Evolutionary conservation across 768 basidiomycete genomes (phyloP).

Genomic region (Paxillus rubicundulus): DNA sequence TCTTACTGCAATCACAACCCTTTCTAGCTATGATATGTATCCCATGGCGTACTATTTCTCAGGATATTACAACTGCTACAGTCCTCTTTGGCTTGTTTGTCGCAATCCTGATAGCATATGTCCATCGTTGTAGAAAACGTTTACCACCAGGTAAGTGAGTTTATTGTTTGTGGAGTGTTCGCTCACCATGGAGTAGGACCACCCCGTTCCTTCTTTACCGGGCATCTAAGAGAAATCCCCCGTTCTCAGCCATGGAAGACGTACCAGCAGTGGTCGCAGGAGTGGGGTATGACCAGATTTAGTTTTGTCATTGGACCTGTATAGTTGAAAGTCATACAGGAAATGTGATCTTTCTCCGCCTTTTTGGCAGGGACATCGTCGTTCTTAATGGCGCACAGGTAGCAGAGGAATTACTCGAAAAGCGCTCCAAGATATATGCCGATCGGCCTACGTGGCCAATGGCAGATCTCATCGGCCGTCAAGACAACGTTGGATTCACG

Average conservation of each 20-base stretch:
- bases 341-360: slow-evolving; percentile 42
- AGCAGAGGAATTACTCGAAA: slow-evolving; percentile 44
- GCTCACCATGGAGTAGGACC: too few species aligned
- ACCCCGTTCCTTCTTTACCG: neutral
- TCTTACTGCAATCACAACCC: too few species aligned
- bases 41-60: too few species aligned
- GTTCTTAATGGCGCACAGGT: slow-evolving; percentile 43
- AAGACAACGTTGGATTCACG: slow-evolving; percentile 36
- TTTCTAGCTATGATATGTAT: too few species aligned
- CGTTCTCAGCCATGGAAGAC: slow-evolving; percentile 5
- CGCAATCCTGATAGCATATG: too few species aligned
- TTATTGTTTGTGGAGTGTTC: too few species aligned
- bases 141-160: slow-evolving; percentile 3
- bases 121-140: too few species aligned
- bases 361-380: slow-evolving; percentile 42
- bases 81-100: too few species aligned
- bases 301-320: too few species aligned
- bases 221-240: neutral
- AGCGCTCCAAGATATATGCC: slow-evolving; percentile 44
- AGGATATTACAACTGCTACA: too few species aligned
- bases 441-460: slow-evolving; percentile 50
- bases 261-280: slow-evolving; percentile 3
- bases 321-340: too few species aligned
- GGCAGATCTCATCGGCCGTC: slow-evolving; percentile 41
- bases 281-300: slow-evolving; percentile 30